phyloP scores from a whole-genome alignment of 805 yeast genomes.

The Yamadazyma sp. region DNA sequence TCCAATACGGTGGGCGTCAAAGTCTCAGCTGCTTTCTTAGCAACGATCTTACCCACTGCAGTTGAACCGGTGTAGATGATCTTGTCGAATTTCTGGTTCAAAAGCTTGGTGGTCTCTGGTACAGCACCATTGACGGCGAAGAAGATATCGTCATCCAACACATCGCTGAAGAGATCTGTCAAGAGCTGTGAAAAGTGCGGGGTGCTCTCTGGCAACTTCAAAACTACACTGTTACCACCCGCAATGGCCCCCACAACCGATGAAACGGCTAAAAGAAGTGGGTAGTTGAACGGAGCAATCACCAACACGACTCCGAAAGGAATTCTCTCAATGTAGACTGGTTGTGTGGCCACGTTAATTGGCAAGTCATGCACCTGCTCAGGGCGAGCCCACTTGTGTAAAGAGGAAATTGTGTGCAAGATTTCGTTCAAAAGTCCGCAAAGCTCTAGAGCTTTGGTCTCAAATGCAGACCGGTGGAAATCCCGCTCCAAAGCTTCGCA shows the following conservation, averaged over 20 bases:
- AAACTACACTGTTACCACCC: conserved; percentile 77
- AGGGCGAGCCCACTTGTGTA: conserved; percentile 63
- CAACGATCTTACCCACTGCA: conserved; percentile 72
- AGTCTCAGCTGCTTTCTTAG: conserved; percentile 78
- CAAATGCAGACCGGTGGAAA: conserved; percentile 62
- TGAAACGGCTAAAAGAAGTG: conserved; percentile 58
- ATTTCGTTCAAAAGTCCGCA: conserved; percentile 54
- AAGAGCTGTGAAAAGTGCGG: conserved; percentile 61
- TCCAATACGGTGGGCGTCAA: conserved; percentile 81
- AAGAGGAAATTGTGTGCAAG: conserved; percentile 53
- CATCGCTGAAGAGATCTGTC: conserved; percentile 51
- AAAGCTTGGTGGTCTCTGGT: conserved; percentile 56
- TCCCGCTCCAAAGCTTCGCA: conserved; percentile 62
- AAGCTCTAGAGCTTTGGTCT: conserved; percentile 62
- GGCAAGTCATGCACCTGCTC: conserved; percentile 41
- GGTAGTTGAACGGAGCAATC: conserved; percentile 81
- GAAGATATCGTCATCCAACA: conserved; percentile 57
- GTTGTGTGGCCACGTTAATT: conserved; percentile 28
- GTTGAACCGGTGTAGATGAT: conserved; percentile 85
- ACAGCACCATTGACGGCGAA: conserved; percentile 73
- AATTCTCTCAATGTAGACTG: conserved; percentile 34
- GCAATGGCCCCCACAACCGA: conserved; percentile 82
- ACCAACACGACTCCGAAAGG: conserved; percentile 68
- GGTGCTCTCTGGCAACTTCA: conserved; percentile 73
- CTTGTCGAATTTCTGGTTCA: conserved; percentile 70